Percentiles rank a stretch among this genome's conserved stretches.
Evolutionary conservation across 441 rosid species (phyloP).

Genomic region (Syzygium syzygioides): DNA sequence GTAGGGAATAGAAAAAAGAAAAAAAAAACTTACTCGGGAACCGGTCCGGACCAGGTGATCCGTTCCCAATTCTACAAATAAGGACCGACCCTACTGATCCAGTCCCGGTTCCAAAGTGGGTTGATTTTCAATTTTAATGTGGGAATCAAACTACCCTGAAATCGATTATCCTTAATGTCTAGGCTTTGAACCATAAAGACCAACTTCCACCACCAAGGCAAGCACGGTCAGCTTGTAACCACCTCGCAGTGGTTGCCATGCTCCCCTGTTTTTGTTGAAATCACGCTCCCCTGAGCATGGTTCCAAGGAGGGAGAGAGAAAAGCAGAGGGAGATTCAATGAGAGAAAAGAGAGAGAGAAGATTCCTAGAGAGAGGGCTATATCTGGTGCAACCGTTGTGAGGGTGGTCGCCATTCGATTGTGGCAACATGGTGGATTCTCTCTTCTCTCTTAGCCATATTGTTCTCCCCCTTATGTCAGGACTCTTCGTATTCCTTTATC

Average conservation of each 20-base stretch:
- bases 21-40: background rate
- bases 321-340: no score
- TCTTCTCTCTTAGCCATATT: background rate
- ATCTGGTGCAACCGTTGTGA: background rate
- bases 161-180: background rate
- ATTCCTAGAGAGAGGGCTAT: background rate
- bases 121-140: no score
- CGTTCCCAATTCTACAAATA: background rate
- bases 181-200: background rate
- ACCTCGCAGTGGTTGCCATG: background rate
- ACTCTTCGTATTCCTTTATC: background rate
- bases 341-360: background rate
- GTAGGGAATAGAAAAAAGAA: background rate
- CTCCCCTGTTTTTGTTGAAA: background rate
- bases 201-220: background rate
- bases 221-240: background rate
- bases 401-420: background rate
- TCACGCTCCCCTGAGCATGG: background rate
- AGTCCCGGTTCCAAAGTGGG: no score
- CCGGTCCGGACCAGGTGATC: background rate
- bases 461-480: background rate
- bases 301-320: background rate
- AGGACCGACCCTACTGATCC: no score
- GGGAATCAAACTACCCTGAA: accelerated
- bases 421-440: background rate